Evolutionary conservation across 1,139 yeast genomes (phyloP).

Genomic region (Kodamaea alishanica): DNA sequence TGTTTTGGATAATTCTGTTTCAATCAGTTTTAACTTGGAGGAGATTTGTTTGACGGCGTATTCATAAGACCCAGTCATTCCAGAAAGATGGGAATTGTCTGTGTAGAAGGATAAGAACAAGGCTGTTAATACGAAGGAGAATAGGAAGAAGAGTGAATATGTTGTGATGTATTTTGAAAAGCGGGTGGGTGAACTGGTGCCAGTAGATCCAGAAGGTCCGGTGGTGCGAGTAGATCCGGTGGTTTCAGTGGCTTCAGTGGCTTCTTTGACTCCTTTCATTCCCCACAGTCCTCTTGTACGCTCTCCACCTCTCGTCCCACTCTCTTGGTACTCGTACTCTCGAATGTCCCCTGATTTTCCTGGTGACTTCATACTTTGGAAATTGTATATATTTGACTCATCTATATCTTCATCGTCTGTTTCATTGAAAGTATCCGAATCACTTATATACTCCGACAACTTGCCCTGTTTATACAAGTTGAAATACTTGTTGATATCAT

Average conservation of each 20-base stretch:
- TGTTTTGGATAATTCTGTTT: conserved; percentile 17
- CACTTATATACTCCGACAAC: conserved; percentile 5
- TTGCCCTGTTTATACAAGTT: conserved; percentile 11
- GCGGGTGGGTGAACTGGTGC: too few species aligned
- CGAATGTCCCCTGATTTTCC: not conserved
- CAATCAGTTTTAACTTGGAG: conserved; percentile 17
- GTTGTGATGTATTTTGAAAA: too few species aligned
- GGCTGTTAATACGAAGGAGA: too few species aligned
- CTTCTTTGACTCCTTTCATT: not conserved
- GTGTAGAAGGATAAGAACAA: too few species aligned
- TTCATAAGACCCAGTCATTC: too few species aligned
- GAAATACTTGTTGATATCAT: conserved; percentile 12
- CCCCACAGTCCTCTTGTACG: not conserved
- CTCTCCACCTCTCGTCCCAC: too few species aligned
- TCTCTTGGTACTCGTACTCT: not conserved
- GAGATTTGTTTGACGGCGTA: too few species aligned
- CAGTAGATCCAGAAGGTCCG: too few species aligned
- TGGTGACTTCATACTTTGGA: not conserved
- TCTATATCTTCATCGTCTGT: conserved; percentile 10
- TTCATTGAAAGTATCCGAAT: conserved; percentile 13
- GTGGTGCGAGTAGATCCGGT: too few species aligned
- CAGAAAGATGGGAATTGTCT: too few species aligned
- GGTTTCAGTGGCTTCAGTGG: too few species aligned
- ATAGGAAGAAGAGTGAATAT: too few species aligned
- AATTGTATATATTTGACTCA: not conserved